These are phyloP conservation scores for Coleophoma eucalyptorum DNA, from an alignment of 2,329 filamentous ascomycete species.

Conservation along the genomic window DNA sequence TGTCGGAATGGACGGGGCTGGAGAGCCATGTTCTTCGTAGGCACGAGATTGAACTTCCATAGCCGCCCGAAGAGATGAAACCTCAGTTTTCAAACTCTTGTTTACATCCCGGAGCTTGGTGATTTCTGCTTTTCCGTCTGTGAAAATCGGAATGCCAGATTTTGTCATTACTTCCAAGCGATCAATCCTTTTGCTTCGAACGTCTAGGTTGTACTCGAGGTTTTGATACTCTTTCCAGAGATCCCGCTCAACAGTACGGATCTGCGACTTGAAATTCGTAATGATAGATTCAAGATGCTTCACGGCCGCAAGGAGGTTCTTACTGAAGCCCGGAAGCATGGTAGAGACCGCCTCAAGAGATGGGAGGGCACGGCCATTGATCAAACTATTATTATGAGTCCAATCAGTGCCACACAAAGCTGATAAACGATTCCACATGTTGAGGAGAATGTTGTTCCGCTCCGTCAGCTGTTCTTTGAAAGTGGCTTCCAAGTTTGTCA, in stretches of 20 bases:
- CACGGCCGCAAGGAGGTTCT: constrained; percentile 82
- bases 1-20: constrained; percentile 29
- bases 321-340: constrained; percentile 82
- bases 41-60: constrained; percentile 32
- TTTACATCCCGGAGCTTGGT: constrained; percentile 59
- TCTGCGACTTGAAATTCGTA: constrained; percentile 71
- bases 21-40: constrained; percentile 31
- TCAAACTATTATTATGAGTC: constrained; percentile 83
- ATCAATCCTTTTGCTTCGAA: constrained; percentile 80
- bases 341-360: constrained; percentile 82
- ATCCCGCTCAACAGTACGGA: constrained; percentile 83
- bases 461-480: constrained; percentile 86
- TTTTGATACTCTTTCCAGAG: constrained; percentile 88
- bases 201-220: constrained; percentile 76
- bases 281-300: constrained; percentile 84
- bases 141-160: constrained; percentile 48
- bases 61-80: constrained; percentile 64
- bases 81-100: constrained; percentile 60
- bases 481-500: constrained; percentile 68
- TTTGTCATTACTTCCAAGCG: constrained; percentile 77
- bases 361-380: constrained; percentile 80
- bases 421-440: constrained; percentile 87
- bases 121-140: constrained; percentile 42
- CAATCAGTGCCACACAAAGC: constrained; percentile 86
- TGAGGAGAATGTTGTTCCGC: constrained; percentile 81